Conservation (phyloP, 257 asterid genomes). For the Linderniella brevidens region DNA sequence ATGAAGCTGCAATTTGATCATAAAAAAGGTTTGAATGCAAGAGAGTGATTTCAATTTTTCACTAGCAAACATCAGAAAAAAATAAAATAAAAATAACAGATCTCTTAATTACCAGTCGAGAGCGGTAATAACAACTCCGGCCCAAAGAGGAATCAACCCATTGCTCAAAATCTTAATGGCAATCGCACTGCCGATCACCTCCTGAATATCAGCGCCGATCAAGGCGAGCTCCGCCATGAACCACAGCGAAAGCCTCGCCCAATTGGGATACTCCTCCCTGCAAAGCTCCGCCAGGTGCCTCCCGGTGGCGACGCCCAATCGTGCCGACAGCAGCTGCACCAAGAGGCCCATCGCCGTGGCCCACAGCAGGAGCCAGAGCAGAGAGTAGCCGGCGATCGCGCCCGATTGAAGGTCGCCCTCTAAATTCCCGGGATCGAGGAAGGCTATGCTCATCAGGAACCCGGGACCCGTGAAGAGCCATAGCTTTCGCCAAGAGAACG, state of each 20-base stretch:
- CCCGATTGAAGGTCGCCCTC: slow-evolving; percentile 6
- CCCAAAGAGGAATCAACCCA: slow-evolving; percentile 1
- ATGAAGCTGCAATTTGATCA: slow-evolving; percentile 33
- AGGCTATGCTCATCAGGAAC: slow-evolving; percentile 5
- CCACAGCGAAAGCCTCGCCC: slow-evolving; percentile 3
- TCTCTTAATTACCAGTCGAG: slow-evolving; percentile 1
- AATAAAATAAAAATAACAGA: slow-evolving; percentile 86
- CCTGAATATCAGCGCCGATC: slow-evolving; percentile 7
- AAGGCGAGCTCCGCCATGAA: slow-evolving; percentile 5
- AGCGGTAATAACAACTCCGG: slow-evolving; percentile 1
- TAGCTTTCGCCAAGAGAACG: slow-evolving; percentile 2
- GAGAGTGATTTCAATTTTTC: neutral
- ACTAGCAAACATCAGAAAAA: slow-evolving; percentile 83
- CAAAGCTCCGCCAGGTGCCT: slow-evolving; percentile 4
- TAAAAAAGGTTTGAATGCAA: neutral
- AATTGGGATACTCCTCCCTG: slow-evolving; percentile 4
- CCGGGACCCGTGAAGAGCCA: slow-evolving; percentile 2
- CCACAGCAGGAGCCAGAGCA: slow-evolving; percentile 3
- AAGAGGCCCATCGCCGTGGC: slow-evolving; percentile 6
- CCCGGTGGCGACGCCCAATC: slow-evolving; percentile 5
- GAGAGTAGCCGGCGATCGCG: slow-evolving; percentile 5
- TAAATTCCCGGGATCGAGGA: slow-evolving; percentile 5
- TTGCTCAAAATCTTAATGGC: slow-evolving; percentile 1
- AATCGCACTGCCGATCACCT: slow-evolving; percentile 6
- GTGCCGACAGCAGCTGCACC: neutral